Evolutionary conservation across 352 stramenopile species (phyloP), one percentile per base, ranked within the genome.

Genomic region (Phytophthora kernoviae): DNA sequence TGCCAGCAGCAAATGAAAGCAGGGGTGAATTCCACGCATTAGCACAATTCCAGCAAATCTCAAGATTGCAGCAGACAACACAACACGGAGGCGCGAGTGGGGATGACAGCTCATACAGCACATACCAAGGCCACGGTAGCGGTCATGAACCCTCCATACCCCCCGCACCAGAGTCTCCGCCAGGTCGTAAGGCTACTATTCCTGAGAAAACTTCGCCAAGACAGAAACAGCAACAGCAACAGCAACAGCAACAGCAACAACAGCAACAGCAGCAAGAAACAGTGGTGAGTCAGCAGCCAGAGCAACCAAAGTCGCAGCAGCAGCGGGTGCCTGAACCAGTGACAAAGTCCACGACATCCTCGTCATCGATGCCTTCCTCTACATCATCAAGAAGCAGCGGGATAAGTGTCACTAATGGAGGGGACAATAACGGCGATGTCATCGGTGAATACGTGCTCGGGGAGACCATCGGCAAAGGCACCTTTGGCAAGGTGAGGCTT

Each of bases 401-500:
- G 12, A 51, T 46, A 11, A 6, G 43, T 27, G 22, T 30, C 24
- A 33, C 37, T 5, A 53, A 22, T 49, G 49, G 5, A 34, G 54
- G 49, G 52, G 62, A 72, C 34, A 50, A 22, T 11, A 69, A 54
- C 10, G 75, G 77, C 8, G 73, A 89, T 30, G 62, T 84, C 17
- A 62, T 97, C 5, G 93, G 91, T n/a, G 75, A 97, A 42, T 98
- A 97, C 59, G 73, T 94, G 1, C 61, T 98, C 1, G 90, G 92
- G 15, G 91, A 96, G 56, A 97, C 90, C 15, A 87, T 98, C 53
- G 94, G 94, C 22, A 89, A 98, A 63, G 94, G 94, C 20, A 98
- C 94, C 2, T 98, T 98, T 64, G 94, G 94, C 20, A 96, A 97
- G 62, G 94, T 98, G 20, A 96, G 94, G 22, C 58, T 94, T 20